Percentiles rank a stretch among this genome's conserved stretches.
Conservation (phyloP, 2,329 filamentous ascomycete genomes). For the Fusarium buharicum region DNA sequence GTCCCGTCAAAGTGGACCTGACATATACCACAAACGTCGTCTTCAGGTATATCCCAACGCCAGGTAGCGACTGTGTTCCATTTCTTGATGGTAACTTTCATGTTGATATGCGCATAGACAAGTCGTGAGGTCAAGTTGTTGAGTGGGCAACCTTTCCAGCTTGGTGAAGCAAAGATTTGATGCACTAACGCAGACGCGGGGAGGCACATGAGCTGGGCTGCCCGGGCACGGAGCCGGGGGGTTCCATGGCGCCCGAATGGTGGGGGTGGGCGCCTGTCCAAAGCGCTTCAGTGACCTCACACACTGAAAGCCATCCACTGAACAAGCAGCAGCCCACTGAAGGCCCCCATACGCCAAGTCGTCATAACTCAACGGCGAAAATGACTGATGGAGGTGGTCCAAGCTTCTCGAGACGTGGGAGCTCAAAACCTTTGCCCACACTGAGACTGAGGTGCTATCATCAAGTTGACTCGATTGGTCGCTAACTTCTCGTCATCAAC, state of each 20-base stretch:
- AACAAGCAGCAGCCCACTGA: conserved; percentile 26
- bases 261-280: conserved; percentile 14
- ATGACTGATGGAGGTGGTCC: conserved; percentile 40
- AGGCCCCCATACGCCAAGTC: conserved; percentile 12
- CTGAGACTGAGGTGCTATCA: conserved; percentile 37
- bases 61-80: conserved; percentile 97
- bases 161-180: conserved; percentile 23
- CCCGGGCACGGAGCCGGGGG: neutral
- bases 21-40: conserved; percentile 98
- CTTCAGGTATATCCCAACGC: conserved; percentile 97
- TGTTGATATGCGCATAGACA: conserved; percentile 53
- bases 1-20: conserved; percentile 98
- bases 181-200: conserved; percentile 19
- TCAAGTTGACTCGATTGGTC: conserved; percentile 40
- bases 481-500: conserved; percentile 40
- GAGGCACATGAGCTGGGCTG: conserved; percentile 24
- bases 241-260: conserved; percentile 2
- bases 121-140: conserved; percentile 29
- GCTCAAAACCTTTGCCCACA: conserved; percentile 43
- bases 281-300: conserved; percentile 42
- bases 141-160: conserved; percentile 24
- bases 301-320: conserved; percentile 34
- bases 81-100: conserved; percentile 95
- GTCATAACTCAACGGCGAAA: conserved; percentile 25
- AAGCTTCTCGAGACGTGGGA: conserved; percentile 37